phyloP scores from a whole-genome alignment of 2,329 filamentous ascomycete genomes.

The Epicoccum nigrum region DNA sequence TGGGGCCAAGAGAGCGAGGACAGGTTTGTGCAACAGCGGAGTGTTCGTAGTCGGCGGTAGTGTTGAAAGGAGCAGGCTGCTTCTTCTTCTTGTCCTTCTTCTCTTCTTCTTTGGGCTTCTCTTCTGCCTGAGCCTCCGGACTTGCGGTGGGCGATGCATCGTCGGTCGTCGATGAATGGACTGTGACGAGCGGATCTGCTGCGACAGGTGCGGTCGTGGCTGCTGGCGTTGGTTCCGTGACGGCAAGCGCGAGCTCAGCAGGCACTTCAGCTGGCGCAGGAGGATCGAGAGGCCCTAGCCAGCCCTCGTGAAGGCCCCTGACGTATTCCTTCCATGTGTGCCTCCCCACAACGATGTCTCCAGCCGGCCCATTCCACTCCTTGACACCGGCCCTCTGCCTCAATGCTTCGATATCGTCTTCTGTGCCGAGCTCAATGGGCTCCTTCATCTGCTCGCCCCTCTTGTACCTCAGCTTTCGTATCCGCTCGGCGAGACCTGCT shows the following conservation, averaged over 20 bases:
- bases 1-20: conserved; percentile 75
- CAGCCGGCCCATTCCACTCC: conserved; percentile 74
- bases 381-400: conserved; percentile 70
- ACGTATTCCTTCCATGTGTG: conserved; percentile 99
- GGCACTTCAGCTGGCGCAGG: conserved; percentile 50
- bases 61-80: conserved; percentile 73
- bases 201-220: conserved; percentile 13
- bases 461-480: conserved; percentile 70
- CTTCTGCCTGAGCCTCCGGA: conserved; percentile 28
- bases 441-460: conserved; percentile 59
- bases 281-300: conserved; percentile 81
- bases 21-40: conserved; percentile 68
- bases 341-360: conserved; percentile 87
- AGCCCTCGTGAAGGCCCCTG: conserved; percentile 91
- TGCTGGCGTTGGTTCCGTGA: conserved; percentile 14
- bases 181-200: conserved; percentile 17
- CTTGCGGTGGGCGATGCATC: conserved; percentile 45
- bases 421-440: conserved; percentile 56
- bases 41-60: conserved; percentile 74
- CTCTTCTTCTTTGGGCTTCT: conserved; percentile 46
- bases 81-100: conserved; percentile 57
- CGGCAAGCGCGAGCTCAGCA: conserved; percentile 28
- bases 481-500: conserved; percentile 83
- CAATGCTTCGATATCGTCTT: conserved; percentile 67
- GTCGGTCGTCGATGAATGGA: conserved; percentile 28